Base-by-base conservation (phyloP, 2,329 filamentous ascomycete genomes). In the Orbilia brochopaga region DNA sequence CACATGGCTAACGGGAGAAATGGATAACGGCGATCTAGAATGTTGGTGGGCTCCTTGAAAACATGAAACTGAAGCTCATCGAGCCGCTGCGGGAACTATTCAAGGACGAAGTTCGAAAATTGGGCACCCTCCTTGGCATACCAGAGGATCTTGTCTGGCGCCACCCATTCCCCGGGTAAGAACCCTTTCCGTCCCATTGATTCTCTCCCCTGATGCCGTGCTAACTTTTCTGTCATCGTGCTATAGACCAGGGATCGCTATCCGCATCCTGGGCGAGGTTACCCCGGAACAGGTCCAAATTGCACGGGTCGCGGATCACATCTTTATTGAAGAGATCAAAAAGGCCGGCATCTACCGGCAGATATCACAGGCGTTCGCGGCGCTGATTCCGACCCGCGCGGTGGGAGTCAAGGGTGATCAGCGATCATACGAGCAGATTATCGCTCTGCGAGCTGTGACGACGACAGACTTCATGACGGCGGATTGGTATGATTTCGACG, bases 181-280 rank as follows among this genome's bases (percentile, higher is more conserved):
- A 8, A 4, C 4, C 4, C 4, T 32, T 4, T 32, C 8, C 27
- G 27, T 32, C 8, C n/a, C n/a, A n/a, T n/a, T n/a, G n/a, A n/a
- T n/a, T n/a, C n/a, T n/a, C n/a, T n/a, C n/a, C n/a, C n/a, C n/a
- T n/a, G n/a, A n/a, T n/a, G n/a, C n/a, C n/a, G n/a, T n/a, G n/a
- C n/a, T n/a, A n/a, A n/a, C n/a, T n/a, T n/a, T n/a, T n/a, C n/a
- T n/a, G n/a, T n/a, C n/a, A n/a, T n/a, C n/a, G n/a, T n/a, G n/a
- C n/a, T n/a, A n/a, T n/a, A n/a, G n/a, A n/a, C n/a, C 27, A 32
- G 87, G 88, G 57, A 86, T 95, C 72, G 91, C 85, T 13, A 90
- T 94, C 75, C 85, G 90, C 59, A 88, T 96, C 70, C 82, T 96
- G 0, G 92, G 92, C 37, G 92, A 95, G 76, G 88, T 96, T 13